phyloP scores from a whole-genome alignment of 129 eudicot species.

The Silybum marianum region DNA sequence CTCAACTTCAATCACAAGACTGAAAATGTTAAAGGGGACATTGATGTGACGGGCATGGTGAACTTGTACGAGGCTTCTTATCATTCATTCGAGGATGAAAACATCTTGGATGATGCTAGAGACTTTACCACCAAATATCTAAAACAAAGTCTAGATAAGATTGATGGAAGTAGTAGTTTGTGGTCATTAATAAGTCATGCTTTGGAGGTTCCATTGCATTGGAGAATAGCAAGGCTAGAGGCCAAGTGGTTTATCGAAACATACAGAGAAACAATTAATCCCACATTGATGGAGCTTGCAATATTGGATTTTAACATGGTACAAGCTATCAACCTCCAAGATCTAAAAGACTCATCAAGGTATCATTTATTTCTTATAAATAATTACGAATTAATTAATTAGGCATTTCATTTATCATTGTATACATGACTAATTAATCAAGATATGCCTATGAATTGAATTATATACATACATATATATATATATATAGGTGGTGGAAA shows the following conservation, averaged over 20 bases:
- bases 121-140: constrained; percentile 5
- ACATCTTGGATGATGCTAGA: background rate
- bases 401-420: background rate
- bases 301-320: constrained; percentile 34
- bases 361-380: constrained; percentile 6
- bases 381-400: background rate
- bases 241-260: constrained; percentile 25
- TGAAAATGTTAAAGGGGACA: too few relatives aligned
- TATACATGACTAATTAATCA: background rate
- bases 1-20: background rate
- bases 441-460: too few relatives aligned
- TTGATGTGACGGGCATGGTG: background rate
- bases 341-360: constrained; percentile 28
- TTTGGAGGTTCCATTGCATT: constrained; percentile 21
- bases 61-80: constrained; percentile 7
- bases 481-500: constrained; percentile 8
- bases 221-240: constrained; percentile 27
- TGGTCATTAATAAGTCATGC: constrained; percentile 15
- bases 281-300: constrained; percentile 29
- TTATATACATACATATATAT: too few relatives aligned
- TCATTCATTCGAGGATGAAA: constrained; percentile 15
- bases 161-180: background rate
- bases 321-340: constrained; percentile 28
- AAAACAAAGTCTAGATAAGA: background rate
- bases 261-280: constrained; percentile 15